A percentile compares a stretch with the other conserved stretches of the same genome.
Evolutionary conservation across 805 yeast genomes (phyloP).

Genomic region (Zygosaccharomyces pseudorouxii): DNA sequence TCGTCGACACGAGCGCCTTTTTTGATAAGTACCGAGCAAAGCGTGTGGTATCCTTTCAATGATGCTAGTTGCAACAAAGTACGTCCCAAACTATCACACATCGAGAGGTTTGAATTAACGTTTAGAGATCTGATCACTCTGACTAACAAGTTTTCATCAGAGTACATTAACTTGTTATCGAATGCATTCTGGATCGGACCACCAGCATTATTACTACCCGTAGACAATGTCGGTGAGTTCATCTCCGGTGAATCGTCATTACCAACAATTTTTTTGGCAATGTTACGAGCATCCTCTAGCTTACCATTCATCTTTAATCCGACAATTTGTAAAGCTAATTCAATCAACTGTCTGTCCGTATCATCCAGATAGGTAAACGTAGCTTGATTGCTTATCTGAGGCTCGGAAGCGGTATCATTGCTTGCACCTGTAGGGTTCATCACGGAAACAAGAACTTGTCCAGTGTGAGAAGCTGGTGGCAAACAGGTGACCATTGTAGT

Average conservation of each 20-base stretch:
- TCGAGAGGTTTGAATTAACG: conserved; percentile 74
- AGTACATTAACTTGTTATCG: conserved; percentile 8
- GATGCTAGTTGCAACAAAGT: conserved; percentile 84
- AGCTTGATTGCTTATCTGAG: conserved; percentile 31
- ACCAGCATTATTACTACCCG: conserved; percentile 7
- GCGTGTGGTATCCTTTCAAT: conserved; percentile 59
- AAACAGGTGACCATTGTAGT: conserved; percentile 88
- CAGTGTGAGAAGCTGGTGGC: conserved; percentile 87
- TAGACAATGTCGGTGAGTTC: conserved; percentile 17
- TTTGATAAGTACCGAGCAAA: conserved; percentile 59
- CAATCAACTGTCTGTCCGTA: conserved; percentile 90
- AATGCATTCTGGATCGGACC: conserved; percentile 7
- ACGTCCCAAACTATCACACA: conserved; percentile 80
- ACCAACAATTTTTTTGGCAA: conserved; percentile 87
- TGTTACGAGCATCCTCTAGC: conserved; percentile 88
- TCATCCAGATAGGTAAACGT: conserved; percentile 92
- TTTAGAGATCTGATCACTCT: conserved; percentile 61
- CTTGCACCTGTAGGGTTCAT: conserved; percentile 40
- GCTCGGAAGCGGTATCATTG: conserved; percentile 11
- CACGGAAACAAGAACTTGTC: conserved; percentile 88
- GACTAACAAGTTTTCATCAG: conserved; percentile 40
- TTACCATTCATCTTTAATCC: conserved; percentile 96
- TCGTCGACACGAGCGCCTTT: conserved; percentile 64
- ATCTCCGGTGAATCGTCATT: conserved; percentile 33
- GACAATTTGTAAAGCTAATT: conserved; percentile 91